Evolutionary conservation across 1,284 basidiomycete genomes (phyloP).

Genomic region (Ustilago sp.): DNA sequence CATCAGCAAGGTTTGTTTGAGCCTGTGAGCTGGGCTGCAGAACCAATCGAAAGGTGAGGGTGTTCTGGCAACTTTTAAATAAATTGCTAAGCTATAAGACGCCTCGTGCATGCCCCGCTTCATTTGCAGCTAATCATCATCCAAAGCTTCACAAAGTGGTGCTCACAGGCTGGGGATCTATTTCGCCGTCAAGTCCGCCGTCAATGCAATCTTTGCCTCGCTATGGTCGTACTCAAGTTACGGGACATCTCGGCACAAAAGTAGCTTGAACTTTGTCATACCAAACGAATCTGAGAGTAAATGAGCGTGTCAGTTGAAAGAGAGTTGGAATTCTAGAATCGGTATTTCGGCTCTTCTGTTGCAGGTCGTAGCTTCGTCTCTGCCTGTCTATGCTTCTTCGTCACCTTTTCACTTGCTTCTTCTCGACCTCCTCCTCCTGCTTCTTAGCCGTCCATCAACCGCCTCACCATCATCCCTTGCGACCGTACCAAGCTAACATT

Average conservation of each 20-base stretch:
- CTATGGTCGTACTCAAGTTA: too few relatives aligned
- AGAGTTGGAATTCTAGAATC: neutral
- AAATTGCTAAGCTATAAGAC: neutral
- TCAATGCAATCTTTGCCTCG: neutral
- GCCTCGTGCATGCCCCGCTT: constrained; percentile 12
- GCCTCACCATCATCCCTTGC: neutral
- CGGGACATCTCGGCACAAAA: neutral
- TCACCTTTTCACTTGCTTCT: neutral
- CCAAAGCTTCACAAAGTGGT: neutral
- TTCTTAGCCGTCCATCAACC: neutral
- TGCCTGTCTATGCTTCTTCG: neutral
- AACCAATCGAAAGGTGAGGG: too few relatives aligned
- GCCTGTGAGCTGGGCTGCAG: too few relatives aligned
- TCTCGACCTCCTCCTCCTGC: neutral
- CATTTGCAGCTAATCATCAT: constrained; percentile 2
- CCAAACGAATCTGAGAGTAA: neutral
- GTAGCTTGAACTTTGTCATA: neutral
- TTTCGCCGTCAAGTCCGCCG: neutral
- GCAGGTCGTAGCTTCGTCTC: neutral
- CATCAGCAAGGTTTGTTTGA: neutral
- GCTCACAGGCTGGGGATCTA: constrained; percentile 1
- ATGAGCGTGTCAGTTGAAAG: neutral
- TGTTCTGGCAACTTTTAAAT: too few relatives aligned
- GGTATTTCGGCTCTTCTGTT: constrained; percentile 1
- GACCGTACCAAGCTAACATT: neutral